Evolutionary conservation across 2,329 filamentous ascomycete species (phyloP), one percentile per base, ranked within the genome.

Genomic region (Colletotrichum siamense): DNA sequence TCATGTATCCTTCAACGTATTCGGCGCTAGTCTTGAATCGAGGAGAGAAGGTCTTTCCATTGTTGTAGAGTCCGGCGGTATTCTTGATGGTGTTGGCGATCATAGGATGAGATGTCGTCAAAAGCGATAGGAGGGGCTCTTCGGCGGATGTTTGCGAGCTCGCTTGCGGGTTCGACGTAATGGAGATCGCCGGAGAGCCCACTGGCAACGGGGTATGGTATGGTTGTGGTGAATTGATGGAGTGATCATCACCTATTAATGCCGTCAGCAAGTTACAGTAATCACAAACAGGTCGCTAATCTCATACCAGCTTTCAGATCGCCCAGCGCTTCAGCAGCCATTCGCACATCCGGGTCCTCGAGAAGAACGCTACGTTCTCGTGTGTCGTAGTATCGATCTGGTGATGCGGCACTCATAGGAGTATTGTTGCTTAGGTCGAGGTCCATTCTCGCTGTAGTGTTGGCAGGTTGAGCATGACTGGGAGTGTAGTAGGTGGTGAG

Each of bases 21-120:
- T 98, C 95, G 65, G 95, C 96, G 77, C 96, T 92, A n/a, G 95
- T 94, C 84, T 95, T 96, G 82, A 98, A 95, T 3, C 94, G 91
- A 0, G 96, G 96, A 2, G 95, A 98, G 81, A 96, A 98, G 79
- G 96, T 95, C 85, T 99, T 98, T 13, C 95, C 96, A 4, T 91
- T 93, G 32, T 94, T 94, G 83, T 99, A 99, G 2, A 95, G 95
- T 2, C 94, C 95, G 9, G 96, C 91, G 0, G 96, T 96, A 69
- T 94, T 93, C 79, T 95, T 95, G 80, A 98, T 96, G 0, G 96
- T 95, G 32, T 92, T 95, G 12, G 95, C 95, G 18, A 98, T 91
- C 77, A 98, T 89, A 1, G 96, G 96, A 82, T 98, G 96, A 2
- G 95, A 95, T 4, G 95, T 96, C 1, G 96, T 98, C 26, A 99